A percentile compares a stretch with the other conserved stretches of the same genome.
phyloP scores from a whole-genome alignment of 805 yeast genomes.

The Nakazawaea ambrosiae region DNA sequence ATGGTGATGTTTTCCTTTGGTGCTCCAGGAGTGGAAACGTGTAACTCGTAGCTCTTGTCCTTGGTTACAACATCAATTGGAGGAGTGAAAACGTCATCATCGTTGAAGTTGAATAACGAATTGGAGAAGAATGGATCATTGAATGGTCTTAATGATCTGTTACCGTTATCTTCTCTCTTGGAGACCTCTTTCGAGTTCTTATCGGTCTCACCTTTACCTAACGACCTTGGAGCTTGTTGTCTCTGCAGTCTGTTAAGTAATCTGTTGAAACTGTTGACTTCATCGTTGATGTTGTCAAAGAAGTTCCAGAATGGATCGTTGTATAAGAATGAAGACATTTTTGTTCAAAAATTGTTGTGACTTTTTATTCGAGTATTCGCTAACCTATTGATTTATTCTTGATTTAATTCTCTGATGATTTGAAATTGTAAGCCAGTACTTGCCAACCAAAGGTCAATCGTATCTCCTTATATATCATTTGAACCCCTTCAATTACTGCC shows the following conservation, averaged over 20 bases:
- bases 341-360: too few relatives aligned
- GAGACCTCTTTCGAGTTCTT: slow-evolving; percentile 7
- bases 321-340: slow-evolving; percentile 15
- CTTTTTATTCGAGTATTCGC: too few relatives aligned
- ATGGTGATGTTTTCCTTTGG: slow-evolving; percentile 33
- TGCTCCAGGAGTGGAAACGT: slow-evolving; percentile 43
- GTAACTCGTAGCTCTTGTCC: slow-evolving; percentile 32
- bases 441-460: too few relatives aligned
- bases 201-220: background rate
- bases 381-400: too few relatives aligned
- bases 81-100: slow-evolving; percentile 24
- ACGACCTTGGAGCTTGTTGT: background rate
- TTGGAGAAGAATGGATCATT: slow-evolving; percentile 15
- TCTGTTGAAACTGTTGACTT: slow-evolving; percentile 31
- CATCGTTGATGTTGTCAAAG: slow-evolving; percentile 35
- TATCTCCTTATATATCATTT: too few relatives aligned
- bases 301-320: slow-evolving; percentile 36
- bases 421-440: too few relatives aligned
- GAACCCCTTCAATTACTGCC: too few relatives aligned
- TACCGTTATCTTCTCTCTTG: slow-evolving; percentile 7
- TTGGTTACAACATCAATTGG: slow-evolving; percentile 41
- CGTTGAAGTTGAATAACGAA: slow-evolving; percentile 7
- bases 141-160: slow-evolving; percentile 20
- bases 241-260: slow-evolving; percentile 19
- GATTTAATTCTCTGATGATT: too few relatives aligned